Evolutionary conservation across 106 monocot species (phyloP).

Genomic region (Hemerocallis citrina): DNA sequence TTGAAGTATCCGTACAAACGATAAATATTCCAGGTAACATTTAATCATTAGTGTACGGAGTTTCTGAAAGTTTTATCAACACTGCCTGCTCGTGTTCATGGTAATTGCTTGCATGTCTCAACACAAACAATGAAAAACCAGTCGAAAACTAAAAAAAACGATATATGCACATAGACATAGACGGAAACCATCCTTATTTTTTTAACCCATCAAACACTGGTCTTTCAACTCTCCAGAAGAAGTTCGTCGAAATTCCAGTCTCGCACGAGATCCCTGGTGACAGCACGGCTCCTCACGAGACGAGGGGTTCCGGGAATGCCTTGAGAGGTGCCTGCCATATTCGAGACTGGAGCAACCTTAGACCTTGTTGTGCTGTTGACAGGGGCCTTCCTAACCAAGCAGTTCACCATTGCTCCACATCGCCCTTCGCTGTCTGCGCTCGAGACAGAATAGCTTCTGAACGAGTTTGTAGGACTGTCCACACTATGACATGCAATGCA

Average conservation of each 20-base stretch:
- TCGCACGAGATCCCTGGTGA: constrained; percentile 48
- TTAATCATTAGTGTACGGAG: no score
- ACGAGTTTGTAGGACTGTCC: constrained; percentile 43
- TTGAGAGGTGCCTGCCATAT: constrained; percentile 7
- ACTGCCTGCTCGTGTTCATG: no score
- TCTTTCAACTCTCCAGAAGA: constrained; percentile 7
- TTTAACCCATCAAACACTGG: no score
- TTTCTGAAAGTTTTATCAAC: no score
- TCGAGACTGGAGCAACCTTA: constrained; percentile 39
- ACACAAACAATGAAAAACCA: no score
- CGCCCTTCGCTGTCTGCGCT: constrained; percentile 49
- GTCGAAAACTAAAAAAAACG: no score
- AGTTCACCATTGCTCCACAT: constrained; percentile 32
- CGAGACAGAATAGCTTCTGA: constrained; percentile 48
- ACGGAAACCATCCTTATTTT: no score
- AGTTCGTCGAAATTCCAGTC: constrained; percentile 59
- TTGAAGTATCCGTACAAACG: no score
- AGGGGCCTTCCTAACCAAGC: constrained; percentile 23
- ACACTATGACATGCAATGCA: constrained; percentile 50
- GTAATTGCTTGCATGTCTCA: no score
- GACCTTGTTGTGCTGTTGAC: constrained; percentile 9
- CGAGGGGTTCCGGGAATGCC: constrained; percentile 34
- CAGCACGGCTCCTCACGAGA: constrained; percentile 48
- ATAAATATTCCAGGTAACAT: no score
- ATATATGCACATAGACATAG: no score